Conservation (phyloP, 805 yeast genomes). For the Wickerhamomyces tratensis region DNA sequence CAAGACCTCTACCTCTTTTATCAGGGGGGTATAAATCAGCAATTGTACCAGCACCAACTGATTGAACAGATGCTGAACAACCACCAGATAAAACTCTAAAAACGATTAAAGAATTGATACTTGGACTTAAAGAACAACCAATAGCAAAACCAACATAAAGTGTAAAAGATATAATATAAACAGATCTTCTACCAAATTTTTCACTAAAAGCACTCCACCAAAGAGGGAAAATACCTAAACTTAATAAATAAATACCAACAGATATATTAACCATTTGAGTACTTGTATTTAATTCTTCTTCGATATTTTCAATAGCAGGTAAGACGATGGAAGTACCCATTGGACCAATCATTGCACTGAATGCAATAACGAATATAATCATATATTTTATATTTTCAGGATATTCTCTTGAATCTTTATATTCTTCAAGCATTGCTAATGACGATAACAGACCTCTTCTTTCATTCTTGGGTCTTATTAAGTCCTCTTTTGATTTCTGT, state of each 20-base stretch:
- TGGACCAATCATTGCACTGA: slow-evolving; percentile 75
- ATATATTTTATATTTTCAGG: slow-evolving; percentile 37
- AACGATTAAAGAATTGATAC: slow-evolving; percentile 51
- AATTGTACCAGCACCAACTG: slow-evolving; percentile 85
- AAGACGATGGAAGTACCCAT: slow-evolving; percentile 81
- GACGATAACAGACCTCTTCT: slow-evolving; percentile 47
- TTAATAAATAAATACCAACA: slow-evolving; percentile 67
- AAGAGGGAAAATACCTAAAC: slow-evolving; percentile 72
- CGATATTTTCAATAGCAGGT: slow-evolving; percentile 64
- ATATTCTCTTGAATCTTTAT: slow-evolving; percentile 60
- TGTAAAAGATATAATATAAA: slow-evolving; percentile 59
- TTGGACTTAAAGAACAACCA: slow-evolving; percentile 61
- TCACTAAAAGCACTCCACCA: slow-evolving; percentile 89
- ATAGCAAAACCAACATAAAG: slow-evolving; percentile 57
- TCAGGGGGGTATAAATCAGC: slow-evolving; percentile 60
- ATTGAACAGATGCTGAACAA: slow-evolving; percentile 75
- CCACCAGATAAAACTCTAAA: slow-evolving; percentile 72
- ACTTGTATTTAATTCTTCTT: slow-evolving; percentile 42
- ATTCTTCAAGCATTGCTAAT: slow-evolving; percentile 53
- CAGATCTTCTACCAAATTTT: slow-evolving; percentile 61
- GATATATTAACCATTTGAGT: slow-evolving; percentile 61
- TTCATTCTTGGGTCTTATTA: slow-evolving; percentile 6
- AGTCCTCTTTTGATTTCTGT: not conserved
- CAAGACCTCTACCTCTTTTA: slow-evolving; percentile 72
- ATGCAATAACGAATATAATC: slow-evolving; percentile 58